Percentiles rank a stretch among this genome's conserved stretches.
Evolutionary conservation across 163 green algal genomes (phyloP).

Genomic region (Scenedesmus sp.): DNA sequence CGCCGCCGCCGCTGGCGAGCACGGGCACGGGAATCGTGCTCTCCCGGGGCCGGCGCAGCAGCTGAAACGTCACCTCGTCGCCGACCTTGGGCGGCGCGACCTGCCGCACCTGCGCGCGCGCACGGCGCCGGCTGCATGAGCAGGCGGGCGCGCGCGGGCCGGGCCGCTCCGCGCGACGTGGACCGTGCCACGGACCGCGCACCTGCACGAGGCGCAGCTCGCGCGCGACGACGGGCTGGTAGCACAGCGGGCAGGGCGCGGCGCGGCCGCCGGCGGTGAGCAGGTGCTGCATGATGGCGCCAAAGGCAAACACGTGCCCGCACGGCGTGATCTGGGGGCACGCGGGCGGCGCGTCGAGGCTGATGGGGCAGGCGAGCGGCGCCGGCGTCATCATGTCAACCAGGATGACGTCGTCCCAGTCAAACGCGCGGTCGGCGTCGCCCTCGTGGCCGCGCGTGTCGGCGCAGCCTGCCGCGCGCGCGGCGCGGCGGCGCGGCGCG

Average conservation of each 20-base stretch:
- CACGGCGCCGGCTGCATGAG: not conserved
- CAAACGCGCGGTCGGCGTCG: constrained; percentile 74
- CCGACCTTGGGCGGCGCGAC: constrained; percentile 41
- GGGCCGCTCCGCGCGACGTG: too few relatives aligned
- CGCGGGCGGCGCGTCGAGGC: constrained; percentile 76
- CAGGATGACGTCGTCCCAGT: constrained; percentile 82
- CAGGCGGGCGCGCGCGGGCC: too few relatives aligned
- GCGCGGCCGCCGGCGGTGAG: constrained; percentile 67
- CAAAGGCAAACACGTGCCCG: constrained; percentile 92
- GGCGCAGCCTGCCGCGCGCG: constrained; percentile 22
- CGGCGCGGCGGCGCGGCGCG: not conserved
- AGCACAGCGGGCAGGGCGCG: constrained; percentile 88
- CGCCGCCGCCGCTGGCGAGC: not conserved
- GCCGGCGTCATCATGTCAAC: constrained; percentile 72
- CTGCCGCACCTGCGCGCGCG: constrained; percentile 18
- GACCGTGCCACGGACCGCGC: too few relatives aligned
- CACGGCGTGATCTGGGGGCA: constrained; percentile 92
- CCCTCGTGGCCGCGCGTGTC: constrained; percentile 51
- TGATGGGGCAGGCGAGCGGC: constrained; percentile 87
- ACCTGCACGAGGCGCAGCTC: constrained; percentile 83
- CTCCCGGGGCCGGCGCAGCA: constrained; percentile 55
- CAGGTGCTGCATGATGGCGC: constrained; percentile 88
- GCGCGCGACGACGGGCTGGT: constrained; percentile 67
- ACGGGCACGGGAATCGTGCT: constrained; percentile 61
- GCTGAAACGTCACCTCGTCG: constrained; percentile 56